A percentile compares a stretch with the other conserved stretches of the same genome.
phyloP scores from a whole-genome alignment of 768 basidiomycete species.

The Auriscalpium orientale region DNA sequence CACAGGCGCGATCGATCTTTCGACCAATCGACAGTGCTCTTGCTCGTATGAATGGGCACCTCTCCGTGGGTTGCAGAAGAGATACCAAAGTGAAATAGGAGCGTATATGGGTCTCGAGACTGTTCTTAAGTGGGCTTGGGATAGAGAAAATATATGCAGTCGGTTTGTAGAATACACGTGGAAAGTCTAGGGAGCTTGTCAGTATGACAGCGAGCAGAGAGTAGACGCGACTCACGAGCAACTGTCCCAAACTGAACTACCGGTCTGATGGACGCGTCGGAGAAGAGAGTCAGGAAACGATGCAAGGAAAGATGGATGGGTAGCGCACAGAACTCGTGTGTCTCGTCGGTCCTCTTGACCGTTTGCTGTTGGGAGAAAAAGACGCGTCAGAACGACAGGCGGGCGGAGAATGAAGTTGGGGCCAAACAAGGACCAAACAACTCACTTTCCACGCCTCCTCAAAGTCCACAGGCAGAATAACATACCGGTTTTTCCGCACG shows the following conservation, averaged over 20 bases:
- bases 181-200: conserved; percentile 13
- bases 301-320: conserved; percentile 11
- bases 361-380: conserved; percentile 56
- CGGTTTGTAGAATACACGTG: conserved; percentile 32
- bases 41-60: conserved; percentile 84
- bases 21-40: conserved; percentile 32
- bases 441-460: conserved; percentile 99
- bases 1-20: conserved; percentile 6
- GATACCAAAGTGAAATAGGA: conserved; percentile 83
- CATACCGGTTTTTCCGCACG: conserved; percentile 96
- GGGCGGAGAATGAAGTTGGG: conserved; percentile 11
- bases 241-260: conserved; percentile 29
- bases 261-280: conserved; percentile 3
- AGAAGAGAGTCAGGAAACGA: background rate
- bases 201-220: conserved; percentile 13
- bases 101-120: conserved; percentile 23
- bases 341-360: conserved; percentile 94
- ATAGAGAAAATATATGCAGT: conserved; percentile 15
- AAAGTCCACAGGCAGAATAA: conserved; percentile 94
- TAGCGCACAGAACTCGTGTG: conserved; percentile 84
- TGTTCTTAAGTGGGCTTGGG: background rate
- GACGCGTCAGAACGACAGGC: conserved; percentile 22
- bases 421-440: conserved; percentile 49
- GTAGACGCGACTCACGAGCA: conserved; percentile 14
- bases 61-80: conserved; percentile 51